Evolutionary conservation across 345 rosid genomes (phyloP), one percentile per base, ranked within the genome.

Genomic region (Gossypium longicalyx): DNA sequence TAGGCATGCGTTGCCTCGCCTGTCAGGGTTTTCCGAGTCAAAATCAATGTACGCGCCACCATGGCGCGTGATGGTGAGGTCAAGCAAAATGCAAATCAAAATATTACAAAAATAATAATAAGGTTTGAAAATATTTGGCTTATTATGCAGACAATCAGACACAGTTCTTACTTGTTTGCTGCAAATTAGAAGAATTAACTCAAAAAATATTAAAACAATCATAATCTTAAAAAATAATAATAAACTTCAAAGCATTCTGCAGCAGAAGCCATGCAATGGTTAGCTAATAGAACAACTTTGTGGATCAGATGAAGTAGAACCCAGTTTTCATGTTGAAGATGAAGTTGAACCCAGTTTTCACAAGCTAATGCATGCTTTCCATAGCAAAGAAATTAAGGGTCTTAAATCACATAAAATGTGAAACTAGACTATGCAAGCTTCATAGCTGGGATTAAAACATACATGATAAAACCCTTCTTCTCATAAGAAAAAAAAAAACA

Each of bases 141-240:
- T 51, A 19, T 19, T 54, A 63, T 67, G 65, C 48, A 67, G 72
- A 75, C 78, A 67, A 12, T 16, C 65, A 75, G 67, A 44, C 78
- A 75, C 52, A 12, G 53, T 62, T 63, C 61, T 4, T 15, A 29
- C 9, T 41, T 53, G 9, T 25, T 49, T 34, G 34, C 75, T 72
- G 75, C 34, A 29, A 15, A 23, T 19, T 16, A 23, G 43, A 58
- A 57, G 34, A 59, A 13, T 48, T 15, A 13, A 49, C 70, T 19
- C 51, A 64, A 56, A 12, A 34, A 15, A 66, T 17, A 53, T 73
- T 57, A 45, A 25, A 44, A 41, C 10, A 43, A 65, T 43, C 67
- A 62, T 8, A 12, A 65, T 19, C 69, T 65, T 20, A 56, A 17
- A 56, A 19, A 56, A 56, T 20, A 57, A 6, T 16, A 67, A 68